These are phyloP conservation scores for Phyllosticta capitalensis DNA, from an alignment of 2,329 filamentous ascomycete genomes.

Conservation along the genomic window DNA sequence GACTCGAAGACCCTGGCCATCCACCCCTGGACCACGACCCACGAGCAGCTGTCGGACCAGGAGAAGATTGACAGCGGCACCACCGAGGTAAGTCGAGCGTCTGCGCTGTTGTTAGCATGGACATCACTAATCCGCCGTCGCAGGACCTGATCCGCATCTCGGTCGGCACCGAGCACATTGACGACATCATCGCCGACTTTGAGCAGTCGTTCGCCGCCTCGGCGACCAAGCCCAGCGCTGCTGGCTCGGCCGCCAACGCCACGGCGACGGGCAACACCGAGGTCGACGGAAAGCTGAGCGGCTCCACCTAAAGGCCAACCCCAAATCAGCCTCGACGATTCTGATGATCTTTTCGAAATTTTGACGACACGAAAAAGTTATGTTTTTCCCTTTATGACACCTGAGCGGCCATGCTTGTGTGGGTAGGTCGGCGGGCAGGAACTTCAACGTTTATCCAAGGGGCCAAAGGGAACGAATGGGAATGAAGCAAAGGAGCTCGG, in stretches of 20 bases:
- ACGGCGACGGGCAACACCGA: slow-evolving; percentile 21
- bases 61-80: slow-evolving; percentile 76
- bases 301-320: not conserved
- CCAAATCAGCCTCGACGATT: not conserved
- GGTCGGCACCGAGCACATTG: slow-evolving; percentile 91
- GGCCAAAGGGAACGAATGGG: not conserved
- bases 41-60: slow-evolving; percentile 78
- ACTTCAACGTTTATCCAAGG: not conserved
- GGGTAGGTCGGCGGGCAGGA: not conserved
- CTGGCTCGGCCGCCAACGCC: slow-evolving; percentile 24
- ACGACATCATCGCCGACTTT: slow-evolving; percentile 94
- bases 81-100: slow-evolving; percentile 50
- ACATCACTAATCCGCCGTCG: not conserved
- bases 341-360: not conserved
- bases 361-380: not conserved
- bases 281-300: slow-evolving; percentile 17
- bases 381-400: not conserved
- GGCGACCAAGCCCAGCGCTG: slow-evolving; percentile 34
- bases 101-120: not conserved
- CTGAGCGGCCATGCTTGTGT: too few species aligned
- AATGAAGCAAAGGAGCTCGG: not conserved
- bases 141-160: slow-evolving; percentile 90
- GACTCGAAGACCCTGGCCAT: slow-evolving; percentile 93
- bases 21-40: slow-evolving; percentile 90
- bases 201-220: slow-evolving; percentile 71